These are phyloP conservation scores for Pseudogymnoascus sp. DNA, from an alignment of 2,329 filamentous ascomycete genomes.

Conservation along the genomic window DNA sequence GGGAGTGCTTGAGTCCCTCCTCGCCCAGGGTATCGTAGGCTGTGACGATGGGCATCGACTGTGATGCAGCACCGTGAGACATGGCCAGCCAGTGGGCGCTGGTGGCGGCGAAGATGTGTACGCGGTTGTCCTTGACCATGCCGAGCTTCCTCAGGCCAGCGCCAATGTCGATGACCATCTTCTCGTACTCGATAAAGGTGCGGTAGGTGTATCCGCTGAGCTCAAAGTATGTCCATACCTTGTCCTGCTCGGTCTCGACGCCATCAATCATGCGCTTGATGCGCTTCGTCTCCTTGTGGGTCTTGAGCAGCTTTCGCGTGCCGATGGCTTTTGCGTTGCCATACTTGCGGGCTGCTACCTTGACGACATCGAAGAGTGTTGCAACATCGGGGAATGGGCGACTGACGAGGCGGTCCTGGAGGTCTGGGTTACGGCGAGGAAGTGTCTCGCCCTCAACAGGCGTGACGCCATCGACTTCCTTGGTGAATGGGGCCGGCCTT, in stretches of 20 bases:
- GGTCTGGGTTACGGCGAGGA: conserved; percentile 49
- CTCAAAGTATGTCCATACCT: conserved; percentile 85
- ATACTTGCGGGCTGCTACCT: conserved; percentile 55
- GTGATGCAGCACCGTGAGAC: conserved; percentile 55
- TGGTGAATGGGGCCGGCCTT: conserved; percentile 47
- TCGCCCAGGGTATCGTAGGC: conserved; percentile 88
- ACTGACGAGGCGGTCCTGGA: conserved; percentile 49
- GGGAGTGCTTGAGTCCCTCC: conserved; percentile 74
- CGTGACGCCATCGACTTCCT: conserved; percentile 49
- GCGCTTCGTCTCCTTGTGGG: conserved; percentile 68
- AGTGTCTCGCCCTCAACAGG: conserved; percentile 60
- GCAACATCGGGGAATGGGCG: conserved; percentile 50
- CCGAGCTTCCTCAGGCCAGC: conserved; percentile 66
- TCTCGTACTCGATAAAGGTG: conserved; percentile 71
- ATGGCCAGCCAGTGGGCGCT: conserved; percentile 38
- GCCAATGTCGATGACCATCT: conserved; percentile 58
- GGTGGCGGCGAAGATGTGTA: conserved; percentile 71
- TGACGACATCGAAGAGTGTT: conserved; percentile 70
- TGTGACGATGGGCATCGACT: conserved; percentile 85
- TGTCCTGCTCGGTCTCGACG: conserved; percentile 69
- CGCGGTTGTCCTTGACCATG: conserved; percentile 55
- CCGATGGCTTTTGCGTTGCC: conserved; percentile 60
- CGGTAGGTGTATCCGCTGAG: conserved; percentile 70
- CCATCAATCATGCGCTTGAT: conserved; percentile 65
- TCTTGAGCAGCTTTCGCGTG: conserved; percentile 64